Conservation (phyloP, 495 filamentous ascomycete genomes). For the Lindgomyces ingoldianus region DNA sequence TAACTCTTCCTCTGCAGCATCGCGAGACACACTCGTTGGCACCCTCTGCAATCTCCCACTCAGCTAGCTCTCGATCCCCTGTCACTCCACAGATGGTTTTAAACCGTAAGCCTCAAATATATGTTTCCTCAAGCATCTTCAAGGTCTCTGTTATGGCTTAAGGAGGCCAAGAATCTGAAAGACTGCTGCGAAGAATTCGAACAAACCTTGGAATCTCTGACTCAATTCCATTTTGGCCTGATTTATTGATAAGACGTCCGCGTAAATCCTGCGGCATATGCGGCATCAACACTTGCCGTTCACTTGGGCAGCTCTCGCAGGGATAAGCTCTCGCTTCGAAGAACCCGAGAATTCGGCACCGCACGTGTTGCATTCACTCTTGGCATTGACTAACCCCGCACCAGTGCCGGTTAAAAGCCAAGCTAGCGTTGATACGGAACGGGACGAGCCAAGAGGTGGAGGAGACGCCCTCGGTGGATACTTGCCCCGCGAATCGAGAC, state of each 20-base stretch:
- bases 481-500: constrained; percentile 2
- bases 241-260: constrained; percentile 5
- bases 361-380: constrained; percentile 24
- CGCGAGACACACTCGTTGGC: too few relatives aligned
- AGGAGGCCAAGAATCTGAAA: too few relatives aligned
- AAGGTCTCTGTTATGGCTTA: too few relatives aligned
- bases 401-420: constrained; percentile 7
- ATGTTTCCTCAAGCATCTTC: too few relatives aligned
- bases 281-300: neutral
- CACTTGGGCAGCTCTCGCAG: neutral
- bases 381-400: constrained; percentile 21
- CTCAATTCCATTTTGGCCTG: too few relatives aligned
- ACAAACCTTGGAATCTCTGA: too few relatives aligned
- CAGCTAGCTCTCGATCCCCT: neutral
- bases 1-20: too few relatives aligned
- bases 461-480: constrained; percentile 1
- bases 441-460: constrained; percentile 14
- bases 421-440: neutral
- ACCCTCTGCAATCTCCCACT: too few relatives aligned
- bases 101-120: too few relatives aligned
- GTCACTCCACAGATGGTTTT: too few relatives aligned
- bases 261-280: constrained; percentile 17
- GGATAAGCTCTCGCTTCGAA: neutral
- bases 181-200: too few relatives aligned
- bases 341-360: constrained; percentile 3